phyloP scores from a whole-genome alignment of 345 rosid genomes.

The Acer campestre region DNA sequence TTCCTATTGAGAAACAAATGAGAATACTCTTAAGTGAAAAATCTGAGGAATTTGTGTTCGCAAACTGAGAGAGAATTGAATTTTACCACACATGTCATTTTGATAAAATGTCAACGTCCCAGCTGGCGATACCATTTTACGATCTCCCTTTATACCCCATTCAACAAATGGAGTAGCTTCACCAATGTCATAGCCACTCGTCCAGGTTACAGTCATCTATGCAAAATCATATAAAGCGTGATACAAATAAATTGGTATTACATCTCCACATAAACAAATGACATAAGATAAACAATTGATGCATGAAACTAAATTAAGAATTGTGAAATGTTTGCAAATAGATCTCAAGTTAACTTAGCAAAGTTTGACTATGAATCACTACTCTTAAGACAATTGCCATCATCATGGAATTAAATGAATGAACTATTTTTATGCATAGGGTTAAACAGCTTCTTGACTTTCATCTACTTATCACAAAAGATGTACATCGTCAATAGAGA shows the following conservation, averaged over 20 bases:
- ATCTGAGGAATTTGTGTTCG: background rate
- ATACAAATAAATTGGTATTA: background rate
- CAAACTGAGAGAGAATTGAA: background rate
- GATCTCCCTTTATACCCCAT: slow-evolving; percentile 62
- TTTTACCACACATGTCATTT: slow-evolving; percentile 93
- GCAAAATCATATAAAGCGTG: slow-evolving; percentile 21
- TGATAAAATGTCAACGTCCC: slow-evolving; percentile 72
- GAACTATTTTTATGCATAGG: background rate
- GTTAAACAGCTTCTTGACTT: slow-evolving; percentile 12
- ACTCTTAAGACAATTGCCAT: background rate
- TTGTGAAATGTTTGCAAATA: background rate
- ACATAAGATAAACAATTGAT: slow-evolving; percentile 3
- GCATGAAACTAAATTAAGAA: background rate
- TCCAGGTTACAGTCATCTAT: slow-evolving; percentile 96
- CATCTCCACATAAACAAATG: background rate
- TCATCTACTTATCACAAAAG: slow-evolving; percentile 6
- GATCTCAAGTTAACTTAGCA: background rate
- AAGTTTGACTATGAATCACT: background rate
- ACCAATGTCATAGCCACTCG: slow-evolving; percentile 79
- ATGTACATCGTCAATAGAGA: background rate
- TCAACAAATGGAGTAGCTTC: slow-evolving; percentile 81
- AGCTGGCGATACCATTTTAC: slow-evolving; percentile 57
- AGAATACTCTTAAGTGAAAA: background rate
- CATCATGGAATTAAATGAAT: background rate
- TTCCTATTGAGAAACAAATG: background rate